Evolutionary conservation across 2,329 filamentous ascomycete species (phyloP).

Genomic region (Ustulina deusta): DNA sequence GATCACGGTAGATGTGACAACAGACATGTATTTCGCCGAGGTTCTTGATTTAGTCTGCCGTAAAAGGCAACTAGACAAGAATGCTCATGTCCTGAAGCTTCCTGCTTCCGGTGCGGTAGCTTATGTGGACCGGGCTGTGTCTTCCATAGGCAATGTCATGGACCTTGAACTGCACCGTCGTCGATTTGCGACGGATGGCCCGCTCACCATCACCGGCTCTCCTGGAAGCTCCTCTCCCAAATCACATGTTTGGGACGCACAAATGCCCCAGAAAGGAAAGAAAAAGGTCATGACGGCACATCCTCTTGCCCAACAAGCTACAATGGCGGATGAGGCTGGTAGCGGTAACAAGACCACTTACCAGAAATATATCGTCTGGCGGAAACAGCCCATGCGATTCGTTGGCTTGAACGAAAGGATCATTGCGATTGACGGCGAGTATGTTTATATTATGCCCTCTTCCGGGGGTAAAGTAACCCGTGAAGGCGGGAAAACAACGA

Average conservation of each 20-base stretch:
- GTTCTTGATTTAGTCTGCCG: slow-evolving; percentile 82
- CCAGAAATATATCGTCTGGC: slow-evolving; percentile 83
- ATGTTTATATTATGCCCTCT: slow-evolving; percentile 84
- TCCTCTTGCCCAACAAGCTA: slow-evolving; percentile 73
- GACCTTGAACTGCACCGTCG: slow-evolving; percentile 81
- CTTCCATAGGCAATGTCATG: slow-evolving; percentile 78
- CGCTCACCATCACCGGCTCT: slow-evolving; percentile 74
- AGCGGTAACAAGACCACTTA: slow-evolving; percentile 65
- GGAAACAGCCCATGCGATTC: slow-evolving; percentile 85
- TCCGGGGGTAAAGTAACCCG: slow-evolving; percentile 74
- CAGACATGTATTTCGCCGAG: slow-evolving; percentile 85
- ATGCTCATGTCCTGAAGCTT: slow-evolving; percentile 81
- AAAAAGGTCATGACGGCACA: slow-evolving; percentile 69
- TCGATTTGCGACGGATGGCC: slow-evolving; percentile 80
- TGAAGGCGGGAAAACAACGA: slow-evolving; percentile 78
- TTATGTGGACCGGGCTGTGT: slow-evolving; percentile 80
- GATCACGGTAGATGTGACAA: slow-evolving; percentile 80
- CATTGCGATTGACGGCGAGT: slow-evolving; percentile 85
- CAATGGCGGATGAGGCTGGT: slow-evolving; percentile 69
- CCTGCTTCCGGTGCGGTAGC: slow-evolving; percentile 80
- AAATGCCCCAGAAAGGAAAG: slow-evolving; percentile 62
- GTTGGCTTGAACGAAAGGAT: slow-evolving; percentile 80
- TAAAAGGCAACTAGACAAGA: slow-evolving; percentile 82
- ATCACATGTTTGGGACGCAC: slow-evolving; percentile 64
- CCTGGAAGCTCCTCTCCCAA: slow-evolving; percentile 79